Base-by-base conservation (phyloP, 1,139 yeast species). In the Wickerhamomyces sp. region DNA sequence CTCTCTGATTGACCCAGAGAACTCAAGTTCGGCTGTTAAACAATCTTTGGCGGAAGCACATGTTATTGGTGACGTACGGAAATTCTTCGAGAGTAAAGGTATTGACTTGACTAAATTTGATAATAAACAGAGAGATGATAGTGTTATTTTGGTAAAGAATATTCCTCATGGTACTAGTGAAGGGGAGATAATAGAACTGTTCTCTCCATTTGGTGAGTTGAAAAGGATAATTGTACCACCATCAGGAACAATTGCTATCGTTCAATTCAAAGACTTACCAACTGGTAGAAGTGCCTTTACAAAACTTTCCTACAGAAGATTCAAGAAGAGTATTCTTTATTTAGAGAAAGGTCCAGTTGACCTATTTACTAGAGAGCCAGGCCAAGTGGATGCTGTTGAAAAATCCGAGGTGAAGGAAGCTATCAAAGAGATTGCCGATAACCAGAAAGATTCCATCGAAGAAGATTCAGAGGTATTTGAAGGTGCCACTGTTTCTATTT, bases 41-140 rank as follows among this genome's bases (percentile, higher is more conserved):
- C 97, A 89, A 59, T 97, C 98, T 0, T 72, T 91, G 45, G 98
- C 99, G 0, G 99, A 91, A 64, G 95, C 97, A 2, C 91, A 88
- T 54, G 95, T 89, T 16, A 81, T 91, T 53, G 93, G 91, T 30
- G 93, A 84, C 58, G 95, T 91, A 12, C 76, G 95, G 52, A 77
- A 77, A 48, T 91, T 78, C 59, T 91, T 91, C 58, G 95, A 87
- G 57, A 62, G 67, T 16, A 81, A 80, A 54, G 95, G 95, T 16
- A 86, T 93, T 27, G 96, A 91, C 61, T 65, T 91, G 41, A 67
- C 82, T 5, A 72, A 78, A 25, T 91, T 91, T 55, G 70, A 70
- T 38, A 51, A 52, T 2, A 78, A 77, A 47, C 91, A 85, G 54
- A 72, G 86, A 48, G 95, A 87, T 49, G 97, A 91, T 55, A 72